Evolutionary conservation across 1,284 basidiomycete species (phyloP).

Genomic region (Trametes versicolor): DNA sequence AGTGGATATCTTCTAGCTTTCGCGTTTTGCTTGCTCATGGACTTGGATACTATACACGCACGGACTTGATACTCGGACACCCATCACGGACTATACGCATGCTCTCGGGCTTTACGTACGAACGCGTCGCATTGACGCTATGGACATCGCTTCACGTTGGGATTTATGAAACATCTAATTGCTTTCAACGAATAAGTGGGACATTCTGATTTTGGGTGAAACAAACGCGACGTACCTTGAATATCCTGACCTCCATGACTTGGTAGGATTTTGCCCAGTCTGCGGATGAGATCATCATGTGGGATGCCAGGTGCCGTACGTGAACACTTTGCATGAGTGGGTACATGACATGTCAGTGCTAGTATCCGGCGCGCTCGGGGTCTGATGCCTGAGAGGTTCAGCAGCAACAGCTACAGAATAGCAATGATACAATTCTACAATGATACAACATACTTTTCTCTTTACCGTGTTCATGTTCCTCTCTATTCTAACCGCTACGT

Average conservation of each 20-base stretch:
- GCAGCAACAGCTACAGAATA: background rate
- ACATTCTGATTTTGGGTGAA: too few species aligned
- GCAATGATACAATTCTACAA: constrained; percentile 11
- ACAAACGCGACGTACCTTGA: too few species aligned
- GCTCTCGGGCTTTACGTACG: background rate
- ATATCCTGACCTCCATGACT: too few species aligned
- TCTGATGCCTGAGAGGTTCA: too few species aligned
- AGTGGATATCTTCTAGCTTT: background rate
- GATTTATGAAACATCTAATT: too few species aligned
- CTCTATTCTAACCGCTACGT: background rate
- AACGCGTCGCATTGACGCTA: background rate
- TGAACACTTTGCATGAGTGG: too few species aligned
- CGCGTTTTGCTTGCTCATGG: constrained; percentile 1
- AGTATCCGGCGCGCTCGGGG: too few species aligned
- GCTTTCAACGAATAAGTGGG: too few species aligned
- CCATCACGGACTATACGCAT: background rate
- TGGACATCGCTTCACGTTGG: background rate
- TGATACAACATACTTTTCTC: background rate
- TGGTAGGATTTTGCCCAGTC: too few species aligned
- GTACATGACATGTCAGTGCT: too few species aligned
- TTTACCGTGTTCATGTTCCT: background rate
- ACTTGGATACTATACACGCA: background rate
- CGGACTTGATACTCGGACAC: background rate
- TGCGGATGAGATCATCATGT: too few species aligned
- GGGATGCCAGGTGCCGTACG: too few species aligned